Evolutionary conservation across 2,329 filamentous ascomycete genomes (phyloP).

Genomic region (Botrytis squamosa): DNA sequence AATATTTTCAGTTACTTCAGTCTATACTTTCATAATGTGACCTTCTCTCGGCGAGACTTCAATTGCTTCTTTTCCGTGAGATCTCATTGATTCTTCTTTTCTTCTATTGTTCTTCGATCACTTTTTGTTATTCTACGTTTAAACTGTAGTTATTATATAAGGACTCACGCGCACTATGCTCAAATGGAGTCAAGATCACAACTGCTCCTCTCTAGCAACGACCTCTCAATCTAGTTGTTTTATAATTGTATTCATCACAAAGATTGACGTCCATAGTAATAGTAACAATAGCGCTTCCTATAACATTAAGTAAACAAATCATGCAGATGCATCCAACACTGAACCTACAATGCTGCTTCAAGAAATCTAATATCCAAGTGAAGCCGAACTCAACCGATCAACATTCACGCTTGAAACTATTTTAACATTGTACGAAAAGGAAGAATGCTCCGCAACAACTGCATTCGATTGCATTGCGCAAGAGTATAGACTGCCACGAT

Average conservation of each 20-base stretch:
- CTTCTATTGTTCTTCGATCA: background rate
- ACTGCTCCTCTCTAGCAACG: background rate
- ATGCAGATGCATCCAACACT: background rate
- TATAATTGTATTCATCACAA: too few species aligned
- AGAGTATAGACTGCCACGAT: background rate
- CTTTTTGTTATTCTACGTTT: background rate
- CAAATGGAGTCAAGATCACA: background rate
- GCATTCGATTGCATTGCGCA: too few species aligned
- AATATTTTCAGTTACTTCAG: background rate
- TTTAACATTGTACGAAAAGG: too few species aligned
- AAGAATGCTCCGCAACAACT: too few species aligned
- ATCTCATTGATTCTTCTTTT: too few species aligned
- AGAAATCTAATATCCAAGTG: too few species aligned
- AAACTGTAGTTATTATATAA: too few species aligned
- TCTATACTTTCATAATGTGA: background rate
- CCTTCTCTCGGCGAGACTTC: background rate
- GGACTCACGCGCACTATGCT: too few species aligned
- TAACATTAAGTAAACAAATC: background rate
- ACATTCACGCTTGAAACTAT: too few species aligned
- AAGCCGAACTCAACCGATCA: too few species aligned
- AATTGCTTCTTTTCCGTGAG: too few species aligned
- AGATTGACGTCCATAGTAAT: background rate
- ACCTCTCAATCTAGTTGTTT: too few species aligned
- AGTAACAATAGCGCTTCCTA: background rate
- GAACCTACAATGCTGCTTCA: background rate